A percentile compares a stretch with the other conserved stretches of the same genome.
Evolutionary conservation across 345 rosid genomes (phyloP).

Genomic region (Cardamine occulta): DNA sequence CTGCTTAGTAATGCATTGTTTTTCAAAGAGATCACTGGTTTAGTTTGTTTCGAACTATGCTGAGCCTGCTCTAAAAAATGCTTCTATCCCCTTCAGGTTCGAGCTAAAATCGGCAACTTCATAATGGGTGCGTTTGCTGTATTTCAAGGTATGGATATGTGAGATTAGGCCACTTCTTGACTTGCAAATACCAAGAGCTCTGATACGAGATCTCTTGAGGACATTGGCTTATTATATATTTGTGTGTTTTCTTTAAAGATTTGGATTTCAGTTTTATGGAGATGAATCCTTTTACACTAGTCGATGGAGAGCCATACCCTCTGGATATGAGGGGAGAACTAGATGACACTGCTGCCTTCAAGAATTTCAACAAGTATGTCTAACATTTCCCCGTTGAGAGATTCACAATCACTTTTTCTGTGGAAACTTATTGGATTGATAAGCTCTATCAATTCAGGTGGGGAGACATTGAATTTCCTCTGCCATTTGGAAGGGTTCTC

Average conservation of each 20-base stretch:
- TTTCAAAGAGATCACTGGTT: neutral
- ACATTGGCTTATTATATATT: conserved; percentile 10
- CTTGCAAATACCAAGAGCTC: conserved; percentile 12
- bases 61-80: conserved; percentile 20
- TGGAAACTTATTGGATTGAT: conserved; percentile 15
- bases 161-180: conserved; percentile 15
- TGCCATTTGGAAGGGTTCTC: conserved; percentile 95
- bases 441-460: conserved; percentile 56
- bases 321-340: conserved; percentile 98
- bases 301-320: conserved; percentile 89
- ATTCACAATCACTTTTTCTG: neutral
- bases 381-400: neutral
- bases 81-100: conserved; percentile 53
- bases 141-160: conserved; percentile 70
- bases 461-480: conserved; percentile 86
- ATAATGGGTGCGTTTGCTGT: conserved; percentile 75
- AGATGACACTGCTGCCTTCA: conserved; percentile 96
- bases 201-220: neutral
- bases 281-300: conserved; percentile 94
- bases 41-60: neutral
- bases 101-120: conserved; percentile 78
- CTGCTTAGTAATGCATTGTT: neutral
- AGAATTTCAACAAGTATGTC: conserved; percentile 84
- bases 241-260: conserved; percentile 49
- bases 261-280: conserved; percentile 91